phyloP scores from a whole-genome alignment of 495 filamentous ascomycete genomes.

The Evernia prunastri region DNA sequence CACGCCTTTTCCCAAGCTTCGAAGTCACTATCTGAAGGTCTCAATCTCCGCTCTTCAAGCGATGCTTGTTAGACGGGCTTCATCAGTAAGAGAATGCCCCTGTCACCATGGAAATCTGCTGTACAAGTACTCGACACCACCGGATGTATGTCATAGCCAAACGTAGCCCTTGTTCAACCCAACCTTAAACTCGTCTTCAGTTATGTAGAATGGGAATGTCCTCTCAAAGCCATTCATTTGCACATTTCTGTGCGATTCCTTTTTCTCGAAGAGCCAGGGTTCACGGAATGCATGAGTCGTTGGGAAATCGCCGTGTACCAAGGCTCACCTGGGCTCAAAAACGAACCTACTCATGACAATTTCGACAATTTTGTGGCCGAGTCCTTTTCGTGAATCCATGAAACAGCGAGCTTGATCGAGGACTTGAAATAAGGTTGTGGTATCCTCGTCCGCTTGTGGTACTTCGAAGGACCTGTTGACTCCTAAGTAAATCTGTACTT shows the following conservation, averaged over 20 bases:
- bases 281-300: neutral
- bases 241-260: neutral
- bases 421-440: neutral
- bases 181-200: neutral
- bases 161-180: neutral
- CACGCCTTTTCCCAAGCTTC: no score
- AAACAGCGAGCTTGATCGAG: neutral
- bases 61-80: no score
- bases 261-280: neutral
- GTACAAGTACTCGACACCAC: neutral
- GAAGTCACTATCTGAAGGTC: no score
- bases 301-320: neutral
- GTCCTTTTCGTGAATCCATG: neutral
- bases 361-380: neutral
- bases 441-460: no score
- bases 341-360: neutral
- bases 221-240: neutral
- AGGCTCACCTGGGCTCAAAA: neutral
- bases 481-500: no score
- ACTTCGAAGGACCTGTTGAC: no score
- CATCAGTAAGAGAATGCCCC: no score
- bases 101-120: no score
- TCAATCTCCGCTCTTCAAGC: no score
- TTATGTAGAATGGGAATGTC: neutral
- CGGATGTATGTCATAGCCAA: neutral